Evolutionary conservation across 768 basidiomycete genomes (phyloP).

Genomic region (Trametes gibbosa): DNA sequence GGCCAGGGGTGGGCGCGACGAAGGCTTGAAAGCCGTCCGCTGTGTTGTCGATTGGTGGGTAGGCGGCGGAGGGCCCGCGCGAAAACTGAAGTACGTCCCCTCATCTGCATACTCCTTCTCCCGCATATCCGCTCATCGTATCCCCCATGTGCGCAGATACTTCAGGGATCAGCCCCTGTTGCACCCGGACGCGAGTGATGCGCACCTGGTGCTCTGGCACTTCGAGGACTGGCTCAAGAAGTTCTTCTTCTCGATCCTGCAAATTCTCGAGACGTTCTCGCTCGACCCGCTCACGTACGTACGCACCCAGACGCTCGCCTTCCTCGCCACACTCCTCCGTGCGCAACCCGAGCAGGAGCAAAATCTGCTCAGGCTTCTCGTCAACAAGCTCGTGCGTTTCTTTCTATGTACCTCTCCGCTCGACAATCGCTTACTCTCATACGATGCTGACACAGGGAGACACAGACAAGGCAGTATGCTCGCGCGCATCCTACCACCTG

Average conservation of each 20-base stretch:
- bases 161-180: slow-evolving; percentile 83
- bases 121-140: not conserved
- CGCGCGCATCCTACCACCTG: slow-evolving; percentile 85
- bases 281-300: slow-evolving; percentile 87
- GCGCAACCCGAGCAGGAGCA: slow-evolving; percentile 98
- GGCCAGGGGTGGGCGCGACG: slow-evolving; percentile 88
- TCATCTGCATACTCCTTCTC: not conserved
- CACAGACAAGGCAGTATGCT: slow-evolving; percentile 81
- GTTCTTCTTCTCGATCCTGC: slow-evolving; percentile 89
- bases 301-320: slow-evolving; percentile 75
- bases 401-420: too few species aligned
- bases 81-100: slow-evolving; percentile 76
- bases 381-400: slow-evolving; percentile 90
- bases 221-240: slow-evolving; percentile 99
- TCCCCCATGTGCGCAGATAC: slow-evolving; percentile 50
- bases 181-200: slow-evolving; percentile 63
- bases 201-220: slow-evolving; percentile 76
- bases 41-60: slow-evolving; percentile 98
- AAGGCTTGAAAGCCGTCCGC: slow-evolving; percentile 84
- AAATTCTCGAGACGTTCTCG: slow-evolving; percentile 85
- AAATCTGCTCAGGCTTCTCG: slow-evolving; percentile 86
- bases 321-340: slow-evolving; percentile 76
- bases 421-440: not conserved
- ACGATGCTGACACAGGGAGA: slow-evolving; percentile 61
- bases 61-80: slow-evolving; percentile 83